Base-by-base conservation (phyloP, 108 stramenopile species). In the Stephanodiscus minutulus region DNA sequence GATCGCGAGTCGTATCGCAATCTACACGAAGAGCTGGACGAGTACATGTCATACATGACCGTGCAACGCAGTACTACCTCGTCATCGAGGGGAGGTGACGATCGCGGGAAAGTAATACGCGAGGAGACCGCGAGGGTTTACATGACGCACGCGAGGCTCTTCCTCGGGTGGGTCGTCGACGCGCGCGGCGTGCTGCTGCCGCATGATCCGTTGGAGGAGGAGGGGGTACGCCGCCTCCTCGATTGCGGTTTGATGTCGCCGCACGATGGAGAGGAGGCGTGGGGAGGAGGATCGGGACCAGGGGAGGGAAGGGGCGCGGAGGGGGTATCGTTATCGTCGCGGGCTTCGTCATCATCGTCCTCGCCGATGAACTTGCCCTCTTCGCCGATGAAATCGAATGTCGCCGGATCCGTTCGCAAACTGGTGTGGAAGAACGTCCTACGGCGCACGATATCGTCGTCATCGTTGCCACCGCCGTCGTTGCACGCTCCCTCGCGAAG, bases 111-210 rank as follows among this genome's bases (percentile, higher is more conserved):
- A 39, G 86, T 91, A 0, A 90, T 94, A 39, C 85, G 93, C 41
- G 76, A 77, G 13, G 78, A 84, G 15, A 94, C 93, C 2, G 93
- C 93, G 27, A 72, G 83, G 18, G 88, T 94, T 0, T 94, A 94
- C 53, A 44, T 88, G 71, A 79, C 85, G 24, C 93, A 94, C 71
- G 89, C 91, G 29, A 82, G 81, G 41, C 78, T 86, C 44, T 94
- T 91, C 57, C 60, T 91, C 31, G 93, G 93, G 9, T 89, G 87
- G 89, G 75, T 65, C 27, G 52, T 85, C 21, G 56, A 73, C 56
- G 75, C 71, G 4, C 61, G 76, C 6, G 68, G 27, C 21, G 71
- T 59, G 13, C 17, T 74, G 50, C 1, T 62, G 20, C 20, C 20
- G 25, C 36, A 27, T n/a, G n/a, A n/a, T n/a, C n/a, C n/a, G n/a